Base-by-base conservation (phyloP, 805 yeast genomes). In the Yamadazyma akitaensis region DNA sequence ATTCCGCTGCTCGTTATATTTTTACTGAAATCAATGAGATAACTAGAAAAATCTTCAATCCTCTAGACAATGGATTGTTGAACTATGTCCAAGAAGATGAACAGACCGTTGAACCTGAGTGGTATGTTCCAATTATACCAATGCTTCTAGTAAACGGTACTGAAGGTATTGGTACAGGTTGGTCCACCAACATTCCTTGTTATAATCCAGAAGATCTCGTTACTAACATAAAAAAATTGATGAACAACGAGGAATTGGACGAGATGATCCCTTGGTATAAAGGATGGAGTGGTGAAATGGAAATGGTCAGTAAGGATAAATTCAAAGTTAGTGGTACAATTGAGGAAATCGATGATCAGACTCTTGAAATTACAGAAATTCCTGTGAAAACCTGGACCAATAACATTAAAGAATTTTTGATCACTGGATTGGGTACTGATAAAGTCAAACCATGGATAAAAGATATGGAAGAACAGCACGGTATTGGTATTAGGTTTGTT, bases 111-210 rank as follows among this genome's bases (percentile, higher is more conserved):
- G 99, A 94, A 63, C 99, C 99, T 0, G 90, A 88, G 57, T 89
- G 95, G 90, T 94, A 89, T 64, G 72, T 88, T 35, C 99, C 99
- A 1, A 82, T 94, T n/a, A 56, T 94, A 34, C 99, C 99, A 9
- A 88, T 90, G 88, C 62, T 94, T n/a, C 74, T 94, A 51, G 96
- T 94, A 5, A 94, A 94, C 61, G 99, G 99, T 48, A 77, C 92
- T 8, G 99, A 94, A 67, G 99, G 99, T 71, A 94, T 94, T 64
- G 99, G 99, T 51, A 91, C 99, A 40, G 99, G 99, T 54, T 94
- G 98, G 97, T 88, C 96, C 53, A 90, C 98, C 1, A 82, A 80
- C 51, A 85, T 94, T 52, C 99, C 99, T 1, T 82, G 88, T 35
- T 92, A 79, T 68, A 90, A 94, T 62, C 99, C 99, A 0, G 57